Evolutionary conservation across 78 protist species (phyloP).

Genomic region (Pigoraptor vietnamica): DNA sequence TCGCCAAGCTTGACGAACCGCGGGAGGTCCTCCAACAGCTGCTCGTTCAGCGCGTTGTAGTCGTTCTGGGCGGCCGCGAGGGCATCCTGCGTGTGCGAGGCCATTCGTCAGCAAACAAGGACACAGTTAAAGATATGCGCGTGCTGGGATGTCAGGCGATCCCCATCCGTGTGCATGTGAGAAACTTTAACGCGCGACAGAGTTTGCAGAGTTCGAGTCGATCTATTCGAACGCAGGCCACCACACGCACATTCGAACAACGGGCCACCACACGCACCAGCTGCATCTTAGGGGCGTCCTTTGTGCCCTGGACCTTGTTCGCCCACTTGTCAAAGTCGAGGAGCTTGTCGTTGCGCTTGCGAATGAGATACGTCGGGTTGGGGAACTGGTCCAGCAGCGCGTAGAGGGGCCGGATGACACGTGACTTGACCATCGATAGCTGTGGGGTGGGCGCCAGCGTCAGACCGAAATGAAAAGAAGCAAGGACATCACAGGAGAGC

Average conservation of each 20-base stretch:
- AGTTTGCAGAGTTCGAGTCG: no score
- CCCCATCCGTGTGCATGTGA: no score
- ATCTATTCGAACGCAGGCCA: no score
- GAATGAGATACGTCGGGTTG: background rate
- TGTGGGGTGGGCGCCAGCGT: no score
- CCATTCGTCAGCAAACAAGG: no score
- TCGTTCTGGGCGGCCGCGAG: background rate
- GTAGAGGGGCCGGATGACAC: background rate
- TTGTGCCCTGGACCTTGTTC: background rate
- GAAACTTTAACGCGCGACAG: no score
- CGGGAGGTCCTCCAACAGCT: background rate
- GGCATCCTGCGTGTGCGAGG: no score
- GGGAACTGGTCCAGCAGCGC: background rate
- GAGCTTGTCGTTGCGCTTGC: background rate
- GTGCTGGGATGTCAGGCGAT: no score
- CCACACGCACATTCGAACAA: no score
- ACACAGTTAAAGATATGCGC: no score
- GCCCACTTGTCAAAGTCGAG: background rate
- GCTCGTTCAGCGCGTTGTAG: background rate
- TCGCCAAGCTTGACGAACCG: background rate
- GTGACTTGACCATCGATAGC: background rate
- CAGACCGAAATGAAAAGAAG: no score
- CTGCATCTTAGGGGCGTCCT: background rate
- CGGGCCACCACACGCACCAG: no score
- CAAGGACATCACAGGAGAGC: background rate